Percentiles rank a stretch among this genome's conserved stretches.
Evolutionary conservation across 495 filamentous ascomycete species (phyloP).

Genomic region (Xylaria nigripes): DNA sequence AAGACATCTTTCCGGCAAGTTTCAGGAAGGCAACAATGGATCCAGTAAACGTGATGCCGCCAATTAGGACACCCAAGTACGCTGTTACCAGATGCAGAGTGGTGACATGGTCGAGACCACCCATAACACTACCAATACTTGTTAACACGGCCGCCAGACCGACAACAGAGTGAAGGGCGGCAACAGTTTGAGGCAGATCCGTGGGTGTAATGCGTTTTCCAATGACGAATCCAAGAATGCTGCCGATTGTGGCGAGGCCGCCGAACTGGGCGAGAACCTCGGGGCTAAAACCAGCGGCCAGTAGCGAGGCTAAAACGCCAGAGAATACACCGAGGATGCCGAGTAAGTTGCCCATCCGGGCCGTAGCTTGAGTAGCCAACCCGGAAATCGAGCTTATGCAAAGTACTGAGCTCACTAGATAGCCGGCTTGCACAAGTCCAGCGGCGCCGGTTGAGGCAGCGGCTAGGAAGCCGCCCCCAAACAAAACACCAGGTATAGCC

Average conservation of each 20-base stretch:
- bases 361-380: conserved; percentile 66
- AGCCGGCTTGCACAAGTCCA: conserved; percentile 73
- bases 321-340: conserved; percentile 72
- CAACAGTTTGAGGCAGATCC: conserved; percentile 73
- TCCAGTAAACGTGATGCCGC: conserved; percentile 76
- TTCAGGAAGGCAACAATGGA: conserved; percentile 77
- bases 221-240: conserved; percentile 54
- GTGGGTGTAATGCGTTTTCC: conserved; percentile 77
- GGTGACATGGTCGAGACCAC: conserved; percentile 53
- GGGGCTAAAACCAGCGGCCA: conserved; percentile 67
- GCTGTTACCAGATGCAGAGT: conserved; percentile 70
- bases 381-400: conserved; percentile 68
- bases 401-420: conserved; percentile 66
- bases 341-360: conserved; percentile 69
- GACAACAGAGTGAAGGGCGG: conserved; percentile 73
- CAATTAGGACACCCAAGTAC: conserved; percentile 72
- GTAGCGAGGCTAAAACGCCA: conserved; percentile 67
- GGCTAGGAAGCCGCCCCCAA: conserved; percentile 67
- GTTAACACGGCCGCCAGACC: conserved; percentile 75
- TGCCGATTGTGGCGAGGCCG: conserved; percentile 59
- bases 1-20: conserved; percentile 67
- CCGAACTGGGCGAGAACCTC: conserved; percentile 67
- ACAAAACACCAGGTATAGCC: conserved; percentile 61
- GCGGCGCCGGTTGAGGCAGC: conserved; percentile 69
- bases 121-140: conserved; percentile 73